Conservation (phyloP, 352 stramenopile genomes). For the Pythium pyrilobum region DNA sequence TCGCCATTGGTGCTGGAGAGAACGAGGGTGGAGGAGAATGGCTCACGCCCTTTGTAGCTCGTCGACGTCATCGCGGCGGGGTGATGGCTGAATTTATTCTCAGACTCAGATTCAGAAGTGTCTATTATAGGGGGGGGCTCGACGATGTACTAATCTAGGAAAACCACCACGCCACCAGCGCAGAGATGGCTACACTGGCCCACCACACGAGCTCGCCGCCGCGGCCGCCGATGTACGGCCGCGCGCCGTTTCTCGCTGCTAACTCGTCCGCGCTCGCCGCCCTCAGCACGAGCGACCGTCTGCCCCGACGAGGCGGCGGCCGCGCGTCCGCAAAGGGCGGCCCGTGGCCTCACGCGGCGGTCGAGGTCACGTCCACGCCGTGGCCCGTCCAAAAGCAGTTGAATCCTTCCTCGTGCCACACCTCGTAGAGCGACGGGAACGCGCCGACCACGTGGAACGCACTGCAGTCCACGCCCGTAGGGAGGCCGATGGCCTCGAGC, state of each 20-base stretch:
- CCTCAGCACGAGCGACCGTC: slow-evolving; percentile 2
- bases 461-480: slow-evolving; percentile 33
- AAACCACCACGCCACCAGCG: slow-evolving; percentile 5
- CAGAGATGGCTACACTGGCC: slow-evolving; percentile 3
- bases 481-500: slow-evolving; percentile 48
- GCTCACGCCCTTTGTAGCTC: no score
- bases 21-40: no score
- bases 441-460: slow-evolving; percentile 31
- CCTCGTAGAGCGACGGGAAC: slow-evolving; percentile 39
- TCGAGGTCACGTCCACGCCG: slow-evolving; percentile 16
- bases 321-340: no score
- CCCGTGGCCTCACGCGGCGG: slow-evolving; percentile 13
- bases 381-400: slow-evolving; percentile 64
- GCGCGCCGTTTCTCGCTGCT: not conserved
- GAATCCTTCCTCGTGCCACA: slow-evolving; percentile 62
- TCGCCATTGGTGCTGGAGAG: no score
- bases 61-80: no score
- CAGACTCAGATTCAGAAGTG: not conserved
- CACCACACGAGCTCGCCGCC: no score
- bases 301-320: not conserved
- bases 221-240: no score
- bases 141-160: not conserved
- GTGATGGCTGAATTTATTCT: not conserved
- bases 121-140: not conserved
- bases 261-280: slow-evolving; percentile 9